Evolutionary conservation across 2,329 filamentous ascomycete genomes (phyloP).

Genomic region (Gremmenia infestans): DNA sequence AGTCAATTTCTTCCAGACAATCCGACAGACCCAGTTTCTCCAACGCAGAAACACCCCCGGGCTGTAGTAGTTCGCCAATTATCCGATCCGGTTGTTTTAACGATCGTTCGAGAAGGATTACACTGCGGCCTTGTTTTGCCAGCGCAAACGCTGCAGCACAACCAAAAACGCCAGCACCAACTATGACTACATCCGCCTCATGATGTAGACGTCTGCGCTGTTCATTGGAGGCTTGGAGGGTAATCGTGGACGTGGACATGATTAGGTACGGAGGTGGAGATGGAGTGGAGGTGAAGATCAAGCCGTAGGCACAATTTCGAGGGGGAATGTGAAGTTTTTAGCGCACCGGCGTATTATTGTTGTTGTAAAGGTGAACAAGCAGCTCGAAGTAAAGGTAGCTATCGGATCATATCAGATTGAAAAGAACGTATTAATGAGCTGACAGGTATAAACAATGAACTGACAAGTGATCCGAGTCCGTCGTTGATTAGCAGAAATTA

Average conservation of each 20-base stretch:
- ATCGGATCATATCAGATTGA: constrained; percentile 7
- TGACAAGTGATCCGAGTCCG: constrained; percentile 10
- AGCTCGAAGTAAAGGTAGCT: constrained; percentile 5
- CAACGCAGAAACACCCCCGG: constrained; percentile 79
- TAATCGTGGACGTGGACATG: constrained; percentile 14
- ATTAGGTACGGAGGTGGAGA: no score
- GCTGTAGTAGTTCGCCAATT: constrained; percentile 91
- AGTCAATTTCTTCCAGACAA: constrained; percentile 85
- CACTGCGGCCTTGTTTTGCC: constrained; percentile 83
- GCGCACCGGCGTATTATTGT: constrained; percentile 3
- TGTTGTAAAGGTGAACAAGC: background rate
- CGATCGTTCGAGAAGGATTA: constrained; percentile 82
- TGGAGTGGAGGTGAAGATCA: background rate
- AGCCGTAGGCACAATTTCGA: background rate
- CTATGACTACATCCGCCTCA: constrained; percentile 79
- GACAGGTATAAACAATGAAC: constrained; percentile 5
- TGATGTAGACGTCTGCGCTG: constrained; percentile 50
- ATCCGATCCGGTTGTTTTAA: constrained; percentile 93
- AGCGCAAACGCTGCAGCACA: constrained; percentile 81
- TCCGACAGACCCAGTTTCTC: constrained; percentile 73
- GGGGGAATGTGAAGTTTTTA: background rate
- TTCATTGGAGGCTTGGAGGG: constrained; percentile 21
- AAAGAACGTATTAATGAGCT: constrained; percentile 7
- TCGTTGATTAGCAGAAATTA: background rate
- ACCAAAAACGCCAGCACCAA: constrained; percentile 87